Evolutionary conservation across 495 filamentous ascomycete genomes (phyloP).

Genomic region (Amphirosellinia nigrospora): DNA sequence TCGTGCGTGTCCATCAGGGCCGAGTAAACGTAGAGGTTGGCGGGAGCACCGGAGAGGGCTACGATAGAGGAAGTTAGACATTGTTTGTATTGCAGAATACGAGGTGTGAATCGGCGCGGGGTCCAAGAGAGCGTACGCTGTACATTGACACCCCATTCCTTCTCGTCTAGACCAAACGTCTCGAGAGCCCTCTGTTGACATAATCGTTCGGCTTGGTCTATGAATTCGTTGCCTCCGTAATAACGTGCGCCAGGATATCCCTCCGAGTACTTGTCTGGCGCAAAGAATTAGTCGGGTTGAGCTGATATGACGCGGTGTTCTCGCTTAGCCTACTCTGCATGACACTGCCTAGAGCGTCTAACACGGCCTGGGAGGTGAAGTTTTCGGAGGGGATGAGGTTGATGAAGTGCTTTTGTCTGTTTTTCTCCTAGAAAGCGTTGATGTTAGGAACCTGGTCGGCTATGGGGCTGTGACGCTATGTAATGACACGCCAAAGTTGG

Average conservation of each 20-base stretch:
- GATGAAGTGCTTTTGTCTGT: slow-evolving; percentile 94
- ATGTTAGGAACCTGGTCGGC: slow-evolving; percentile 21
- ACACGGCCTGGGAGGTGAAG: slow-evolving; percentile 95
- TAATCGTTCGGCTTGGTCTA: slow-evolving; percentile 86
- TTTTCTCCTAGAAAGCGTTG: slow-evolving; percentile 75
- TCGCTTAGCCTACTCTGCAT: slow-evolving; percentile 82
- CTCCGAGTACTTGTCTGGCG: slow-evolving; percentile 96
- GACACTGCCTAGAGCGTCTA: slow-evolving; percentile 94
- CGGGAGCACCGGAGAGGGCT: slow-evolving; percentile 95
- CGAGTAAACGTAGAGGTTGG: slow-evolving; percentile 95
- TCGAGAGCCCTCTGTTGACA: slow-evolving; percentile 90
- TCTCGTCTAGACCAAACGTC: slow-evolving; percentile 78
- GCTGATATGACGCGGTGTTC: background rate
- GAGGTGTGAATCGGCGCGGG: background rate
- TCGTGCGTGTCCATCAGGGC: slow-evolving; percentile 91
- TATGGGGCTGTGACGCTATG: background rate
- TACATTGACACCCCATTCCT: slow-evolving; percentile 98
- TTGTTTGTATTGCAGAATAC: background rate
- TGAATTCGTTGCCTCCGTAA: slow-evolving; percentile 96
- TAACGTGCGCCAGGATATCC: slow-evolving; percentile 96
- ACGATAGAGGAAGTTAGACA: slow-evolving; percentile 26
- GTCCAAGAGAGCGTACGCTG: slow-evolving; percentile 64
- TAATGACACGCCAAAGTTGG: background rate
- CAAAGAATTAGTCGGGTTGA: slow-evolving; percentile 24
- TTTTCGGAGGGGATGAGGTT: slow-evolving; percentile 99